Conservation (phyloP, 2,329 filamentous ascomycete species). For the Neocatenulostroma microsporum region DNA sequence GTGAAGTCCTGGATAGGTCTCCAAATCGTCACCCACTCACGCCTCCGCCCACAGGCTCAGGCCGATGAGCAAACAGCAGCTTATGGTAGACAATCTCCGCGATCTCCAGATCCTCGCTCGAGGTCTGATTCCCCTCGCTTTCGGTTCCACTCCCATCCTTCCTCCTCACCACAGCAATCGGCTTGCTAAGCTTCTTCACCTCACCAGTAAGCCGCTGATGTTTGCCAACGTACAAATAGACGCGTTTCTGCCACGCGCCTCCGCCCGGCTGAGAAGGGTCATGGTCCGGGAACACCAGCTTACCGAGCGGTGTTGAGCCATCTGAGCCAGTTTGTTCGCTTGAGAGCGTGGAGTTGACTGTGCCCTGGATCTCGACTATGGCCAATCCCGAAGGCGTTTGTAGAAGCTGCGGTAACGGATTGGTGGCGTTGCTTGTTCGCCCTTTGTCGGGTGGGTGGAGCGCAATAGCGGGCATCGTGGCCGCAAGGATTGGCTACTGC, state of each 20-base stretch:
- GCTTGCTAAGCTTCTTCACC: constrained; percentile 73
- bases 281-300: constrained; percentile 69
- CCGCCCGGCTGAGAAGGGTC: constrained; percentile 42
- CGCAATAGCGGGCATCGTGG: constrained; percentile 11
- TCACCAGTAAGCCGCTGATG: constrained; percentile 87
- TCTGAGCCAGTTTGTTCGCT: constrained; percentile 17
- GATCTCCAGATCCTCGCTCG: constrained; percentile 61
- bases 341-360: constrained; percentile 62
- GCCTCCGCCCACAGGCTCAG: constrained; percentile 62
- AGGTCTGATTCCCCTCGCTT: neutral
- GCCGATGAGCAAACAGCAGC: constrained; percentile 72
- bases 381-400: constrained; percentile 85
- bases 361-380: constrained; percentile 86
- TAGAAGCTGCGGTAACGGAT: constrained; percentile 70
- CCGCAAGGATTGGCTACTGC: no score
- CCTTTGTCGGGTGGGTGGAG: constrained; percentile 9
- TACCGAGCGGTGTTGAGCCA: constrained; percentile 53
- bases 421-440: constrained; percentile 20
- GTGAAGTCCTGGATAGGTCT: no score
- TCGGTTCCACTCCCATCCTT: no score
- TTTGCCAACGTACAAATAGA: constrained; percentile 79
- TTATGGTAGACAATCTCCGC: constrained; percentile 83
- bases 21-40: constrained; percentile 5
- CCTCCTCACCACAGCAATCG: constrained; percentile 69
- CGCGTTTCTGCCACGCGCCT: constrained; percentile 74